Conservation (phyloP, 768 basidiomycete species). For the Punctularia strigosozonata region DNA sequence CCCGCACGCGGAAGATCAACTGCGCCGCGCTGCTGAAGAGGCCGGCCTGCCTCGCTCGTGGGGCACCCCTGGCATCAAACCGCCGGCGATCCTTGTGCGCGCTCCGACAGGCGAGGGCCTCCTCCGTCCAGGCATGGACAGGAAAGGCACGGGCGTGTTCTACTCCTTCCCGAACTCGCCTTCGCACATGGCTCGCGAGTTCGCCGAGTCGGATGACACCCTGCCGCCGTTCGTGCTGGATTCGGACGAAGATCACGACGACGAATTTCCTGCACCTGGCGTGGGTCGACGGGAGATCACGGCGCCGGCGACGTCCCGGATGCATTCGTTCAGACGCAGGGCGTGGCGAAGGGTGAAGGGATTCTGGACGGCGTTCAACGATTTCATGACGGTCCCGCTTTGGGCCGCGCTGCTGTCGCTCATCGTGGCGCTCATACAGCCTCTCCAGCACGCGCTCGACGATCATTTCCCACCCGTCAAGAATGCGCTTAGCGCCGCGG, state of each 20-base stretch:
- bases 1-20: not conserved
- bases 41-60: not conserved
- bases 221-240: conserved; percentile 13
- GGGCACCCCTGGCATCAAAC: no score
- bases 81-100: no score
- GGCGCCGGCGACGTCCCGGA: conserved; percentile 12
- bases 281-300: conserved; percentile 7
- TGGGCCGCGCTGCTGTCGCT: conserved; percentile 70
- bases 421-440: conserved; percentile 63
- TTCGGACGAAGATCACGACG: conserved; percentile 10
- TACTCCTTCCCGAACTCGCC: conserved; percentile 58
- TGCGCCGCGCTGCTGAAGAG: no score
- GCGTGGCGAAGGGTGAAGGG: conserved; percentile 14
- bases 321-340: conserved; percentile 16
- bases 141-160: conserved; percentile 33
- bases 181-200: not conserved
- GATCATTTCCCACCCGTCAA: conserved; percentile 53
- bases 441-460: conserved; percentile 63
- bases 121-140: conserved; percentile 6
- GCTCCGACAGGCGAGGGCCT: no score
- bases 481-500: conserved; percentile 53
- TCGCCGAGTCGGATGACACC: conserved; percentile 3
- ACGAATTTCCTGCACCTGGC: conserved; percentile 10
- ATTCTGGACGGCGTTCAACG: conserved; percentile 33
- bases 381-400: conserved; percentile 84